Conservation (phyloP, 202 grass and related monocot species). For the Digitaria exilis region DNA sequence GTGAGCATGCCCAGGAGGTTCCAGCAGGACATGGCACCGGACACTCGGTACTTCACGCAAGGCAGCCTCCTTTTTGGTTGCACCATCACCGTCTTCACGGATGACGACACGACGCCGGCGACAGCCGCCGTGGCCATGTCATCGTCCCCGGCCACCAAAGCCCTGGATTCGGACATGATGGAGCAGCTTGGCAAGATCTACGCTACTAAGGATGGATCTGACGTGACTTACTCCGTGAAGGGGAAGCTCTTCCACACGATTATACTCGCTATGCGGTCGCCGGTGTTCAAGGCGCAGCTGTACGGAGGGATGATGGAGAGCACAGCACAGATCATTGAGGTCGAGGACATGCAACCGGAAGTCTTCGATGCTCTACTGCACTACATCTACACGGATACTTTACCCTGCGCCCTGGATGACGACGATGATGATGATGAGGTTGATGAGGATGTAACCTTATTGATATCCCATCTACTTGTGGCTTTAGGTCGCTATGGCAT, state of each 20-base stretch:
- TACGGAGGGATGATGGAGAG: not conserved
- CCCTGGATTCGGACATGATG: too few species aligned
- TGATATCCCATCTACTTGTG: not conserved
- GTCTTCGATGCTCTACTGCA: slow-evolving; percentile 3
- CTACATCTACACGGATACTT: slow-evolving; percentile 27
- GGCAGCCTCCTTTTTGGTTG: not conserved
- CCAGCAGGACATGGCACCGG: too few species aligned
- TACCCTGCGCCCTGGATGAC: too few species aligned
- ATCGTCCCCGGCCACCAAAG: not conserved
- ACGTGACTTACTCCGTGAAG: not conserved
- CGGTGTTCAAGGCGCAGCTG: slow-evolving; percentile 4
- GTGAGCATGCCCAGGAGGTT: too few species aligned
- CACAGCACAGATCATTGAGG: not conserved
- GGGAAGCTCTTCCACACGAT: slow-evolving; percentile 2
- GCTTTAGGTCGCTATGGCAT: not conserved
- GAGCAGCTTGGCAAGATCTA: too few species aligned
- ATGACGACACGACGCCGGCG: too few species aligned
- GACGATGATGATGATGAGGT: not conserved
- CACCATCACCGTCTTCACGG: not conserved
- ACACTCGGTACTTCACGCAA: not conserved
- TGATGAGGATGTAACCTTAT: not conserved
- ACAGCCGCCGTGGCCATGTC: too few species aligned
- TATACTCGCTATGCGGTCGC: slow-evolving; percentile 26
- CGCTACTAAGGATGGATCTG: not conserved
- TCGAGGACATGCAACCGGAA: not conserved